phyloP scores from a whole-genome alignment of 2,329 filamentous ascomycete species.

The Dactylellina parvicollis region DNA sequence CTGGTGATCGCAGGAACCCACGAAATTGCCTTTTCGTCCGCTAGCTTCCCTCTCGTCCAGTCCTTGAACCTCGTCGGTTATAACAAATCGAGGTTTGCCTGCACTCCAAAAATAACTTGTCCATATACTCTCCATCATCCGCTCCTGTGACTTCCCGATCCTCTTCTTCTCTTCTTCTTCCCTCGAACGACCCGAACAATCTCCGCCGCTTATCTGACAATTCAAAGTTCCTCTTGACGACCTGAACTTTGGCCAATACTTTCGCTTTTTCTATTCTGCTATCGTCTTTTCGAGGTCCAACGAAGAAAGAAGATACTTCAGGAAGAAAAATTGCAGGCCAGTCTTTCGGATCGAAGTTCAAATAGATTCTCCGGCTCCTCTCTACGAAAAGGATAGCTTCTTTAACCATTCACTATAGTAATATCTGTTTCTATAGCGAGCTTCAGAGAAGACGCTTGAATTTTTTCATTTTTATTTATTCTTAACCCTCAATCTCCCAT shows the following conservation, averaged over 20 bases:
- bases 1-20: conserved; percentile 36
- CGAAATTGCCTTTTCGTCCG: conserved; percentile 40
- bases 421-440: conserved; percentile 59
- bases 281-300: conserved; percentile 54
- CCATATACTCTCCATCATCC: conserved; percentile 51
- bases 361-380: conserved; percentile 10
- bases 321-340: conserved; percentile 54
- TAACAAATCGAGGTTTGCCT: conserved; percentile 39
- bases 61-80: conserved; percentile 47
- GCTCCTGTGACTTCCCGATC: conserved; percentile 55
- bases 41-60: conserved; percentile 18
- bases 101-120: conserved; percentile 54
- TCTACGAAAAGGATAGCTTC: conserved; percentile 51
- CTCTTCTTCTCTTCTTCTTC: conserved; percentile 56
- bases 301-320: conserved; percentile 50
- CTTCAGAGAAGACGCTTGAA: conserved; percentile 64
- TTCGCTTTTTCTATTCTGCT: conserved; percentile 45
- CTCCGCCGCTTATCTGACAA: conserved; percentile 38
- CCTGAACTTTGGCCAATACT: conserved; percentile 54
- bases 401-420: conserved; percentile 34
- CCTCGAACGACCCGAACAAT: conserved; percentile 21
- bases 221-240: conserved; percentile 55
- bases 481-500: not conserved
- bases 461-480: conserved; percentile 67
- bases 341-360: conserved; percentile 50